These are phyloP conservation scores for Diaporthe velutina DNA, from an alignment of 2,329 filamentous ascomycete species.

Conservation along the genomic window DNA sequence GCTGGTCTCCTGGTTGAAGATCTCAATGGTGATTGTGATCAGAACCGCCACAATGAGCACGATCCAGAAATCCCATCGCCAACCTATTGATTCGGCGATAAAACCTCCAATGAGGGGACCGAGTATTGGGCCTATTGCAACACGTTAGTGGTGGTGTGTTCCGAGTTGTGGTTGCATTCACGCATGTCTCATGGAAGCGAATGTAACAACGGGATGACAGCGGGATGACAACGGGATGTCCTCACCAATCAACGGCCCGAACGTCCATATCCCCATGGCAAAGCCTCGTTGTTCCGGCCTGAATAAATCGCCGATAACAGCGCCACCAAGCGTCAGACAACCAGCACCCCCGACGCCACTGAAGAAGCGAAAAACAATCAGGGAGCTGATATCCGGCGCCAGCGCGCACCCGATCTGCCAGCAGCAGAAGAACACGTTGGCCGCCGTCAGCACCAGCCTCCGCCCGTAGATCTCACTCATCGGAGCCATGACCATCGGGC, in stretches of 20 bases:
- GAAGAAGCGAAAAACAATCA: conserved; percentile 72
- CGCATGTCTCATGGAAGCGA: not conserved
- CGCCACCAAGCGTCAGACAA: conserved; percentile 66
- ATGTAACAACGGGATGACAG: not conserved
- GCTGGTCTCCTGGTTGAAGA: conserved; percentile 61
- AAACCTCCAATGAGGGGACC: conserved; percentile 65
- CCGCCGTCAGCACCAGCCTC: conserved; percentile 64
- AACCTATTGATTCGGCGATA: conserved; percentile 61
- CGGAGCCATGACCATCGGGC: conserved; percentile 69
- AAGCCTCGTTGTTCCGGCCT: conserved; percentile 59
- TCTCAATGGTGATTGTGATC: conserved; percentile 52
- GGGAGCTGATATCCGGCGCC: conserved; percentile 62
- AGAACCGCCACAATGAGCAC: conserved; percentile 59
- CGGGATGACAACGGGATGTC: not conserved
- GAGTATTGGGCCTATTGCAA: conserved; percentile 53
- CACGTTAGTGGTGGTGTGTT: not conserved
- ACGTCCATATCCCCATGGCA: conserved; percentile 64
- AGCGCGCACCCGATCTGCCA: conserved; percentile 76
- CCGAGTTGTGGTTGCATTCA: not conserved
- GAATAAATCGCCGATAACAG: conserved; percentile 68
- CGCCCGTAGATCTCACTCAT: conserved; percentile 76
- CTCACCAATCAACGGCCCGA: conserved; percentile 57
- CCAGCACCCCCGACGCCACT: conserved; percentile 70
- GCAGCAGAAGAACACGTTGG: conserved; percentile 71
- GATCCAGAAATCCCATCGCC: conserved; percentile 67